These are phyloP conservation scores for Cenococcum geophilum DNA, from an alignment of 495 filamentous ascomycete genomes.

Conservation along the genomic window DNA sequence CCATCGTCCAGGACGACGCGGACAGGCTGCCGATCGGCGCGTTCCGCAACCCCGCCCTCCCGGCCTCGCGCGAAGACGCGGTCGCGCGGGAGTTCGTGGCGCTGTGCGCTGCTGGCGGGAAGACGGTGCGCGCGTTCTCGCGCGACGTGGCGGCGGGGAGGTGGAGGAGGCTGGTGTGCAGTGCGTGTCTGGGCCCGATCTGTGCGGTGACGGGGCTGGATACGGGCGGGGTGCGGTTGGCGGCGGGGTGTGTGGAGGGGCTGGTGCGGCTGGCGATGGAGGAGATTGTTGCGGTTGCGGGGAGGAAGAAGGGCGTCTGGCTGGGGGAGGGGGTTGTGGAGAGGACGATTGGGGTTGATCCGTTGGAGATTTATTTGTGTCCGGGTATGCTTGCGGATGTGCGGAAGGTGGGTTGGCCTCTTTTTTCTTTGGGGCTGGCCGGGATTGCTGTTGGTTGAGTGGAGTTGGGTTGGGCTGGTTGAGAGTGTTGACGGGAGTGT, in stretches of 20 bases:
- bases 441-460: no score
- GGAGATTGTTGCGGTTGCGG: conserved; percentile 40
- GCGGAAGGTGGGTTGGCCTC: conserved; percentile 34
- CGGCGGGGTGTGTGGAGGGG: conserved; percentile 23
- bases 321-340: conserved; percentile 38
- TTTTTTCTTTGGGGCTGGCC: neutral
- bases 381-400: conserved; percentile 47
- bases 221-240: conserved; percentile 36
- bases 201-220: conserved; percentile 46
- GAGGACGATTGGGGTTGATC: conserved; percentile 38
- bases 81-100: conserved; percentile 32
- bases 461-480: no score
- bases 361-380: conserved; percentile 38
- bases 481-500: neutral
- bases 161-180: conserved; percentile 39
- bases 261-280: conserved; percentile 40
- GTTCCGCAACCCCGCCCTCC: conserved; percentile 23
- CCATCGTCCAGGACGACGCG: conserved; percentile 32
- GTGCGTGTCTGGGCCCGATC: conserved; percentile 35
- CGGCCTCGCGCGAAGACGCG: neutral
- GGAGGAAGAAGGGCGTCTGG: conserved; percentile 33
- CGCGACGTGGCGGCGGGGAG: conserved; percentile 28
- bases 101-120: conserved; percentile 33
- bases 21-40: conserved; percentile 34
- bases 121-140: conserved; percentile 25